phyloP scores from a whole-genome alignment of 148 eudicot genomes.

The Talinum fruticosum region DNA sequence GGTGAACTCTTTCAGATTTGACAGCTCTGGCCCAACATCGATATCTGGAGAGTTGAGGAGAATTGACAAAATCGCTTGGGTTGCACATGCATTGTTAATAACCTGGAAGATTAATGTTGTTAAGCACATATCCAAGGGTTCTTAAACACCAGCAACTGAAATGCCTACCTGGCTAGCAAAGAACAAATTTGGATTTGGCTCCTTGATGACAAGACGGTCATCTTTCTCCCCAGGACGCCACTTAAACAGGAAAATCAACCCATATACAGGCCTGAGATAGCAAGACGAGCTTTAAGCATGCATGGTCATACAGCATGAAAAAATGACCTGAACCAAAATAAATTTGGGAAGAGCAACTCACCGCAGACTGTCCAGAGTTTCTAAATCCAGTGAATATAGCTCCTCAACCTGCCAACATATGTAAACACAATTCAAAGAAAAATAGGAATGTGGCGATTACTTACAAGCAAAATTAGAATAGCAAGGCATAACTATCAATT shows the following conservation, averaged over 20 bases:
- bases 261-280: conserved; percentile 80
- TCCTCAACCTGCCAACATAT: conserved; percentile 83
- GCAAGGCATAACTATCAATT: no score
- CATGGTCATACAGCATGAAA: background rate
- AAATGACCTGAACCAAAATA: background rate
- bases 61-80: conserved; percentile 98
- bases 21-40: conserved; percentile 86
- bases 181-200: conserved; percentile 91
- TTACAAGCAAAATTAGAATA: no score
- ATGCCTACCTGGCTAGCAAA: conserved; percentile 90
- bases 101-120: conserved; percentile 42
- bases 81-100: conserved; percentile 97
- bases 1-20: conserved; percentile 81
- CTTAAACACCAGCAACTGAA: background rate
- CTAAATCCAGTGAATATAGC: conserved; percentile 89
- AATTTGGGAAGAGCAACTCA: conserved; percentile 25
- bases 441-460: no score
- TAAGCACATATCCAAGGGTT: background rate
- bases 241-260: conserved; percentile 89
- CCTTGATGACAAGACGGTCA: conserved; percentile 74
- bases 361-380: conserved; percentile 76
- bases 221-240: conserved; percentile 97
- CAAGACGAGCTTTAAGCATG: background rate
- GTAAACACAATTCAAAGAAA: conserved; percentile 10
- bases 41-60: conserved; percentile 88